phyloP scores from a whole-genome alignment of 345 rosid species.

The Ricinus communis region DNA sequence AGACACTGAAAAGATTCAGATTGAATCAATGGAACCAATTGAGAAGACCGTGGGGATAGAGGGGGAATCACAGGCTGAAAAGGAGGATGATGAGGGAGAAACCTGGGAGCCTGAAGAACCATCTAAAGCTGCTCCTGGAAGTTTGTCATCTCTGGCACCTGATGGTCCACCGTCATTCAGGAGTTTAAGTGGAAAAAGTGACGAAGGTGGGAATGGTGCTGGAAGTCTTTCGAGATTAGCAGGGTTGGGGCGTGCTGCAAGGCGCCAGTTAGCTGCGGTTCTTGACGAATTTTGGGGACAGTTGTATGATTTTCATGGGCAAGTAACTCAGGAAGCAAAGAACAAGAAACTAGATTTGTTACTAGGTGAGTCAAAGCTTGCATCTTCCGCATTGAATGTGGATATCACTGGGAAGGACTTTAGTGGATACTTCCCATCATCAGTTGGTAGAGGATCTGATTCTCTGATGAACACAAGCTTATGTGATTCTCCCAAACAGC shows the following conservation, averaged over 20 bases:
- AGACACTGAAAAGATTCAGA: conserved; percentile 38
- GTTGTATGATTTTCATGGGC: conserved; percentile 78
- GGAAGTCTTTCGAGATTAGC: conserved; percentile 94
- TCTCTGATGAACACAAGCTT: conserved; percentile 44
- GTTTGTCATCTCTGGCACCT: conserved; percentile 40
- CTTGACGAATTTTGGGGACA: conserved; percentile 98
- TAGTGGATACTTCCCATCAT: conserved; percentile 46
- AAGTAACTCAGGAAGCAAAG: conserved; percentile 63
- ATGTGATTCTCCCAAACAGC: conserved; percentile 60
- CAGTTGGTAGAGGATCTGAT: conserved; percentile 61
- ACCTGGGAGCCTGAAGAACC: conserved; percentile 69
- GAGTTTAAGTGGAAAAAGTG: conserved; percentile 77
- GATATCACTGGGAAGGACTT: conserved; percentile 51
- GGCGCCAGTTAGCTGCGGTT: conserved; percentile 68
- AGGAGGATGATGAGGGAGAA: conserved; percentile 63
- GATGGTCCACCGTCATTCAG: conserved; percentile 86
- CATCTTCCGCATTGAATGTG: conserved; percentile 40
- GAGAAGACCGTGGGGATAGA: conserved; percentile 58
- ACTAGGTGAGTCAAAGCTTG: conserved; percentile 46
- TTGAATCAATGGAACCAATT: conserved; percentile 39
- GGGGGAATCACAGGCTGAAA: conserved; percentile 41
- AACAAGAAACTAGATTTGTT: conserved; percentile 58
- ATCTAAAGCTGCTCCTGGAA: conserved; percentile 50
- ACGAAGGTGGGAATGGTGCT: conserved; percentile 76
- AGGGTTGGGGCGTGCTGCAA: conserved; percentile 95